A percentile compares a stretch with the other conserved stretches of the same genome.
Evolutionary conservation across 306 rosid genomes (phyloP).

Genomic region (Erythrophleum fordii): DNA sequence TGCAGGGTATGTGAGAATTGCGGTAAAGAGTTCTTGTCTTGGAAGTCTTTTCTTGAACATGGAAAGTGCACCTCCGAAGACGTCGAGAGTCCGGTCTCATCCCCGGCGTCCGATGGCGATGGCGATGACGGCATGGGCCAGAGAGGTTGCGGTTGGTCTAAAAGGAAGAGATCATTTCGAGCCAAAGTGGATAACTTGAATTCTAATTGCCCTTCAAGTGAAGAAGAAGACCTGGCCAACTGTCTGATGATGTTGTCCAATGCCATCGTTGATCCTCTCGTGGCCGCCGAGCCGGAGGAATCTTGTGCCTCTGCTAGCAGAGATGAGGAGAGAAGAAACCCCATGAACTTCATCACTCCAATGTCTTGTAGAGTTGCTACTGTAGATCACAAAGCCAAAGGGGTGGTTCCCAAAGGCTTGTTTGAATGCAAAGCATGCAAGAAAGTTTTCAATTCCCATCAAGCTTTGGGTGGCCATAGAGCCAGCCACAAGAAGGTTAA

Average conservation of each 20-base stretch:
- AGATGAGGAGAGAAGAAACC: constrained; percentile 75
- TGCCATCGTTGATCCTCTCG: constrained; percentile 64
- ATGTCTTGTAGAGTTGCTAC: constrained; percentile 48
- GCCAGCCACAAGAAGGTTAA: constrained; percentile 97
- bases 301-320: constrained; percentile 84
- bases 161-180: constrained; percentile 77
- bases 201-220: constrained; percentile 62
- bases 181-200: constrained; percentile 63
- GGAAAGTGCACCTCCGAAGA: constrained; percentile 80
- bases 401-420: constrained; percentile 52
- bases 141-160: constrained; percentile 67
- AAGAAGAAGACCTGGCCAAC: constrained; percentile 89
- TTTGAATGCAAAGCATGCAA: constrained; percentile 97
- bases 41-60: constrained; percentile 92
- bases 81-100: constrained; percentile 62
- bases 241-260: constrained; percentile 89
- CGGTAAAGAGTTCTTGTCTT: constrained; percentile 83
- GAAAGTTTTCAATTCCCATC: constrained; percentile 91
- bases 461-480: constrained; percentile 95
- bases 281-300: constrained; percentile 62
- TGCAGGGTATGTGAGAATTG: constrained; percentile 85
- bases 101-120: constrained; percentile 37
- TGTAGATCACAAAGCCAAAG: constrained; percentile 54
- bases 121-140: constrained; percentile 1
- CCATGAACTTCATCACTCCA: constrained; percentile 59